Conservation (phyloP, 139 green algal genomes). For the Nannochloris sp. region DNA sequence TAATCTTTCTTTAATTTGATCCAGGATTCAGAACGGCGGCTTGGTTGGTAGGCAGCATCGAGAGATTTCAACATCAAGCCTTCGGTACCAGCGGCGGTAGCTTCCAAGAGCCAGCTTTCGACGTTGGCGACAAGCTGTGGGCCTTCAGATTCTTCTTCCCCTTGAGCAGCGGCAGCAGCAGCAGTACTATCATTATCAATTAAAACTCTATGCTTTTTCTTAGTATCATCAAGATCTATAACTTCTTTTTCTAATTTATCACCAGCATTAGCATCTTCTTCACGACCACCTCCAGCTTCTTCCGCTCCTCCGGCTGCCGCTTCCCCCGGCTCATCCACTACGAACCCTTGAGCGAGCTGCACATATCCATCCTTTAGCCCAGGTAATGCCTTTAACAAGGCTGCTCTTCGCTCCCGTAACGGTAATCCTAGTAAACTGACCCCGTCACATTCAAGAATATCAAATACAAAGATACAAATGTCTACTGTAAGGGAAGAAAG, state of each 20-base stretch:
- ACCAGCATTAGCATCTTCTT: not conserved
- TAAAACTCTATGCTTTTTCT: too few relatives aligned
- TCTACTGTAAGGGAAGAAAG: conserved; percentile 6
- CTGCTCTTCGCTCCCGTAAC: conserved; percentile 41
- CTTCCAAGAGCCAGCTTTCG: conserved; percentile 49
- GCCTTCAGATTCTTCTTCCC: too few relatives aligned
- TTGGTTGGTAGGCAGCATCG: conserved; percentile 55
- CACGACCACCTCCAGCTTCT: not conserved
- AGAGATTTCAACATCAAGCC: conserved; percentile 85
- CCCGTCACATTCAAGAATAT: conserved; percentile 67
- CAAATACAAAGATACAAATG: conserved; percentile 89
- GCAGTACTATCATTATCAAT: too few relatives aligned
- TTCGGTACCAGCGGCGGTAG: conserved; percentile 51
- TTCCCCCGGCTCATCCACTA: conserved; percentile 3
- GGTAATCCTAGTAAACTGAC: conserved; percentile 41
- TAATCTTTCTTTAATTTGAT: conserved; percentile 86
- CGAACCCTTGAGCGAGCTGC: conserved; percentile 51
- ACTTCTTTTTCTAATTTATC: not conserved
- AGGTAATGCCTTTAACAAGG: conserved; percentile 28
- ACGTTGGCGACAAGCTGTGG: not conserved
- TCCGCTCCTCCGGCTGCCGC: not conserved
- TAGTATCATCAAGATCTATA: not conserved
- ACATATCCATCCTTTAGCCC: conserved; percentile 50
- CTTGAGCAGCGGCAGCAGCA: too few relatives aligned
- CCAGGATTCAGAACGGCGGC: conserved; percentile 66